phyloP scores from a whole-genome alignment of 2,329 filamentous ascomycete genomes.

The Ascomycota sp. region DNA sequence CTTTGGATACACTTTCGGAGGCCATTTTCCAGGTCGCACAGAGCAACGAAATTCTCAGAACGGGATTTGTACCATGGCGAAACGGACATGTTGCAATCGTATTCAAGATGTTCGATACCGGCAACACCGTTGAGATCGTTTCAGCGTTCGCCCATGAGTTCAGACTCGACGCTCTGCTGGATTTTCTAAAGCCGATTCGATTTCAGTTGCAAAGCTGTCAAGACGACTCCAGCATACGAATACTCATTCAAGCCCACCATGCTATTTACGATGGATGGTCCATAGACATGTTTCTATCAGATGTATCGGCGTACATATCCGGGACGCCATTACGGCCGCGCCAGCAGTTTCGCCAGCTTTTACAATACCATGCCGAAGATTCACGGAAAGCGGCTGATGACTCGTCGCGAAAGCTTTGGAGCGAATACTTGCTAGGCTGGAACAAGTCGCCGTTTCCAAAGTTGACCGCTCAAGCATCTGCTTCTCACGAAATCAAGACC shows the following conservation, averaged over 20 bases:
- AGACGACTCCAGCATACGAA: conserved; percentile 6
- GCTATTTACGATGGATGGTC: conserved; percentile 89
- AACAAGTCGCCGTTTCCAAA: conserved; percentile 34
- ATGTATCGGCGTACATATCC: conserved; percentile 32
- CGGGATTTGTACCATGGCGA: conserved; percentile 42
- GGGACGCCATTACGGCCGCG: conserved; percentile 13
- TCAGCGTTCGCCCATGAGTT: conserved; percentile 17
- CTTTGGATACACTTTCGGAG: conserved; percentile 17
- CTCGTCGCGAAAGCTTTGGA: conserved; percentile 43
- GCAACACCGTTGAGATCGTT: conserved; percentile 19
- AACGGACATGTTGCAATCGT: conserved; percentile 24
- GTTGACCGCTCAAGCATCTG: conserved; percentile 9
- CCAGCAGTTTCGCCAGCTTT: conserved; percentile 39
- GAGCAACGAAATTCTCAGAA: conserved; percentile 45
- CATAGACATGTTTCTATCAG: conserved; percentile 47
- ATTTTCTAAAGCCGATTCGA: conserved; percentile 32
- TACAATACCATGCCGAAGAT: conserved; percentile 21
- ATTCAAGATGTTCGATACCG: conserved; percentile 27
- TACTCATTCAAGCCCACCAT: conserved; percentile 48
- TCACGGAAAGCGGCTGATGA: conserved; percentile 11
- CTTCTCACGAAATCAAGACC: conserved; percentile 3
- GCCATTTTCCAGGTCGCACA: conserved; percentile 27
- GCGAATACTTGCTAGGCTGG: conserved; percentile 35
- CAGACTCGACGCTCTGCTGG: conserved; percentile 13
- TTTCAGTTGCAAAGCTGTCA: conserved; percentile 26